These are phyloP conservation scores for Candolleomyces efflorescens DNA, from an alignment of 768 basidiomycete species.

Conservation along the genomic window DNA sequence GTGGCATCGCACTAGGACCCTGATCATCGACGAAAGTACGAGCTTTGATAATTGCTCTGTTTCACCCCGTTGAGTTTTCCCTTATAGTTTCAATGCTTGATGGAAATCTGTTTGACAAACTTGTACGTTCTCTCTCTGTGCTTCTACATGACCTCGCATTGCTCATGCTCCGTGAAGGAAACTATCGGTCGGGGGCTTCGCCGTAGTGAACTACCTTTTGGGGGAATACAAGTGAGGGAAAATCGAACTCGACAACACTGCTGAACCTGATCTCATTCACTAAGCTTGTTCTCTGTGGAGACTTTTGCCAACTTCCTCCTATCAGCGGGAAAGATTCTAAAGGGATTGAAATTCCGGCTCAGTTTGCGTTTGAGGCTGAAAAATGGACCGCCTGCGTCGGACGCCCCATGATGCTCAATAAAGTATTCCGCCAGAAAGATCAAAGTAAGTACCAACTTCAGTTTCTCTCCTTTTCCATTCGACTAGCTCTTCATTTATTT, in stretches of 20 bases:
- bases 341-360: constrained; percentile 42
- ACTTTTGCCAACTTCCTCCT: constrained; percentile 90
- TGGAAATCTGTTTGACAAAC: constrained; percentile 63
- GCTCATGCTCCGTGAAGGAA: constrained; percentile 37
- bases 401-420: constrained; percentile 49
- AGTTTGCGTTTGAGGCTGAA: constrained; percentile 77
- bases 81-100: constrained; percentile 71
- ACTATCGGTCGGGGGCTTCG: constrained; percentile 58
- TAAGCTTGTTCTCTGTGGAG: constrained; percentile 79
- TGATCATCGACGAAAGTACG: constrained; percentile 86
- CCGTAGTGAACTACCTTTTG: constrained; percentile 57
- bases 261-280: neutral
- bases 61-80: neutral
- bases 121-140: constrained; percentile 31
- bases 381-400: constrained; percentile 69
- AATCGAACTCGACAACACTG: neutral
- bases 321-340: constrained; percentile 52
- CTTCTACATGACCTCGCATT: constrained; percentile 12
- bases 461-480: neutral
- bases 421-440: constrained; percentile 87
- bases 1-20: constrained; percentile 58
- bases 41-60: neutral
- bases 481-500: neutral
- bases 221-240: constrained; percentile 71
- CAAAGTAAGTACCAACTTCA: constrained; percentile 40